phyloP scores from a whole-genome alignment of 2,329 filamentous ascomycete species.

The Alternaria panax region DNA sequence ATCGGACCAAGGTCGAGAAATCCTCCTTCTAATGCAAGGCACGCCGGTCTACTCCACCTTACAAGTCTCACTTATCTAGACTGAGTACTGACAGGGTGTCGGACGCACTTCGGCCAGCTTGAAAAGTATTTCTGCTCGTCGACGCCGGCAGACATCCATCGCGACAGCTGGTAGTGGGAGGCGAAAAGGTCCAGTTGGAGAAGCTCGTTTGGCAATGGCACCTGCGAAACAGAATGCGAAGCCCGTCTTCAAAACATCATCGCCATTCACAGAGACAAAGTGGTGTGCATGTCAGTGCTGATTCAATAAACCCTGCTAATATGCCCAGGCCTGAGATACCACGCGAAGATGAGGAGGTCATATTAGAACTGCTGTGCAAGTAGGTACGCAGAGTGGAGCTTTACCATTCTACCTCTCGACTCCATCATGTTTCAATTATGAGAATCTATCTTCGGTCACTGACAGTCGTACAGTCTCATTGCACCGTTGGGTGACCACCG shows the following conservation, averaged over 20 bases:
- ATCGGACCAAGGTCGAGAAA: conserved; percentile 7
- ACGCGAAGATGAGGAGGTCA: conserved; percentile 66
- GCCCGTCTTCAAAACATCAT: conserved; percentile 69
- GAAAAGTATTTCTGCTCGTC: neutral
- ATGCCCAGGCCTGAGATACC: conserved; percentile 66
- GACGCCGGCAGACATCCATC: neutral
- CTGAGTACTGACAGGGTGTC: neutral
- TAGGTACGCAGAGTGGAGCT: conserved; percentile 50
- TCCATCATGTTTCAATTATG: too few relatives aligned
- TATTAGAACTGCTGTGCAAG: conserved; percentile 73
- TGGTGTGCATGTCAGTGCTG: conserved; percentile 59
- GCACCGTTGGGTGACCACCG: conserved; percentile 70
- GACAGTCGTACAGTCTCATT: conserved; percentile 62
- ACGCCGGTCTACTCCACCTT: conserved; percentile 17
- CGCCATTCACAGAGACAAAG: conserved; percentile 66
- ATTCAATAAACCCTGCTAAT: conserved; percentile 12
- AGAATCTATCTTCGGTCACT: neutral
- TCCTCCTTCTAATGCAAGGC: conserved; percentile 21
- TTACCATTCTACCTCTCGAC: neutral
- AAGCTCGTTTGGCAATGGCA: conserved; percentile 25
- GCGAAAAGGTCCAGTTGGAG: neutral
- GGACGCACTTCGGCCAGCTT: conserved; percentile 12
- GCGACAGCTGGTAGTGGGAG: neutral
- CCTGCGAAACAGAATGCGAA: conserved; percentile 50
- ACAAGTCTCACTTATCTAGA: conserved; percentile 3